Base-by-base conservation (phyloP, 177 flowering plant species). In the Vitis hybrid region DNA sequence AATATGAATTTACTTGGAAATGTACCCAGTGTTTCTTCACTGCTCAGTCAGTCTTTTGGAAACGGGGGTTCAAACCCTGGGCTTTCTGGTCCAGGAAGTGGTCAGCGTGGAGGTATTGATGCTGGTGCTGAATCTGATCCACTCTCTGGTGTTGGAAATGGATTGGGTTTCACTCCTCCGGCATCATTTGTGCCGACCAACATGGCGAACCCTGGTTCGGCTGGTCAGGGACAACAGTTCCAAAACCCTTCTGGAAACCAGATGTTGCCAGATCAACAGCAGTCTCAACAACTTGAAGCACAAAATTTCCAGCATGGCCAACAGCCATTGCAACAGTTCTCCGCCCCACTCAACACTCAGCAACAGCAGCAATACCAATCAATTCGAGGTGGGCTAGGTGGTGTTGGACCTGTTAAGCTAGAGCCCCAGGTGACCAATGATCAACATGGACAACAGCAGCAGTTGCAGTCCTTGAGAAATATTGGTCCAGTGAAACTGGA, bases 91-190 rank as follows among this genome's bases (percentile, higher is more conserved):
- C 78, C 87, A 5, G 92, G 89, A 21, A 83, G 75, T 74, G 79
- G 78, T 55, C 93, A 87, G 74, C 87, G 88, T n/a, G 91, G 89
- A 52, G 74, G 73, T 50, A 79, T 88, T 39, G 93, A 89, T 60
- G 72, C 79, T 15, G 98, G 94, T 51, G 89, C 92, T 2, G 98
- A 92, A 78, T 74, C 92, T 13, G 97, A 90, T 79, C 92, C 97
- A 10, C 90, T 89, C 56, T 85, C 97, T 8, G 56, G 62, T 67
- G 84, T 86, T 39, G 90, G 89, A 51, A 89, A 84, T 75, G 93
- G 90, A 31, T 78, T 91, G 93, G 85, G 84, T 56, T 87, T 85
- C 70, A 79, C 77, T 18, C 77, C 87, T 56, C 69, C 89, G 6
- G 72, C 86, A 1, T 76, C 91, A 1, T 90, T 79, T 67, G 74